Percentiles rank a stretch among this genome's conserved stretches.
Evolutionary conservation across 148 eudicot genomes (phyloP).

Genomic region (Heliamphora exappendiculata): DNA sequence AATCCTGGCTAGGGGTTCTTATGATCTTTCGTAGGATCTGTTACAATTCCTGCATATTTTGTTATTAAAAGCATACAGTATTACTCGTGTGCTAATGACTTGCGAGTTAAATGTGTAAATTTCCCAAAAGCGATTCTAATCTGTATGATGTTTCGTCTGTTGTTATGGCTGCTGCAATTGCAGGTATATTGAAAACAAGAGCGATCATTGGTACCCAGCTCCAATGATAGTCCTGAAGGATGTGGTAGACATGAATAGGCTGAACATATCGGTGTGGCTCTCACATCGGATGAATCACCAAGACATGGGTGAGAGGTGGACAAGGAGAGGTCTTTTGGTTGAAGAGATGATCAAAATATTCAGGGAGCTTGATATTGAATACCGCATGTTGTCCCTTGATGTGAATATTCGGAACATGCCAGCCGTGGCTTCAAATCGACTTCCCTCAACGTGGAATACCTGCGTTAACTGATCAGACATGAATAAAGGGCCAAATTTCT

Average conservation of each 20-base stretch:
- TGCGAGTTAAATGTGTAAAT: no score
- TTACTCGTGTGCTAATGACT: background rate
- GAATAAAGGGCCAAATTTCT: background rate
- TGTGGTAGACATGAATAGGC: constrained; percentile 57
- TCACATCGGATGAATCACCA: constrained; percentile 65
- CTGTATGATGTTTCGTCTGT: background rate
- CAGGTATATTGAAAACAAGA: constrained; percentile 64
- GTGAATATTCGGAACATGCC: constrained; percentile 62
- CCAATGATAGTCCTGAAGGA: constrained; percentile 64
- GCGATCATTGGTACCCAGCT: constrained; percentile 66
- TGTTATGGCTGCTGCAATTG: background rate
- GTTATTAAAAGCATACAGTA: no score
- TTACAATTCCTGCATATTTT: no score
- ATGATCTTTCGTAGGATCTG: no score
- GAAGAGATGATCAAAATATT: constrained; percentile 65
- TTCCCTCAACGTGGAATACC: constrained; percentile 51
- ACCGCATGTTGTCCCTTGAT: constrained; percentile 59
- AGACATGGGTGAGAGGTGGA: constrained; percentile 73
- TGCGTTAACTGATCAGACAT: background rate
- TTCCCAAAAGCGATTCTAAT: background rate
- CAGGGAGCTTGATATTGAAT: constrained; percentile 61
- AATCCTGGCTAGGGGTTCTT: no score
- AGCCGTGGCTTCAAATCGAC: constrained; percentile 32
- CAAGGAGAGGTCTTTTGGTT: constrained; percentile 51
- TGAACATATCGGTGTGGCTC: constrained; percentile 57